Evolutionary conservation across 108 stramenopile species (phyloP).

Genomic region (Pseudonitzschia delicatissima): DNA sequence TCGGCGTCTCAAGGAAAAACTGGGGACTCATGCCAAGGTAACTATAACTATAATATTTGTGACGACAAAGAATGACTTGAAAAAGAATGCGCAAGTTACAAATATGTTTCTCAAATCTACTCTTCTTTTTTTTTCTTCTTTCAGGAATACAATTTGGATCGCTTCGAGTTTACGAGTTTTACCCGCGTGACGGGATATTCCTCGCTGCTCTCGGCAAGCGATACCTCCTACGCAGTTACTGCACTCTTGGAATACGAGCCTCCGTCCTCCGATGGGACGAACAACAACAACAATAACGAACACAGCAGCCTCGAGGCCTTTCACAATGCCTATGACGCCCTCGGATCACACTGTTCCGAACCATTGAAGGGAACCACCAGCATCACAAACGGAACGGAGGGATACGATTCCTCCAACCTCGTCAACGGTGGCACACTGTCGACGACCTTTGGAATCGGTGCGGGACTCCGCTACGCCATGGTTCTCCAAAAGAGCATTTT

Average conservation of each 20-base stretch:
- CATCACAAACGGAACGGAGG: slow-evolving; percentile 28
- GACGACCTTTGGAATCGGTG: slow-evolving; percentile 67
- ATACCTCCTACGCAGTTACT: slow-evolving; percentile 82
- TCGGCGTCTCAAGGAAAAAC: slow-evolving; percentile 54
- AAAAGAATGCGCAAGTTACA: too few relatives aligned
- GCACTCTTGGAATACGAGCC: slow-evolving; percentile 73
- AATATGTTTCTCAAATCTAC: background rate
- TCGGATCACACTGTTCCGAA: slow-evolving; percentile 53
- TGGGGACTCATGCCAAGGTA: slow-evolving; percentile 66
- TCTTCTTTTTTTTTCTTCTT: background rate
- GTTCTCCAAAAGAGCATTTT: slow-evolving; percentile 65
- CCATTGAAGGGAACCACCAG: slow-evolving; percentile 28
- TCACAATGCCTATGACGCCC: slow-evolving; percentile 78
- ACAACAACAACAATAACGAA: slow-evolving; percentile 35
- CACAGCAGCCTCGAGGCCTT: slow-evolving; percentile 53
- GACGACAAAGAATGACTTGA: background rate
- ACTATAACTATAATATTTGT: too few relatives aligned
- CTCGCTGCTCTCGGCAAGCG: slow-evolving; percentile 76
- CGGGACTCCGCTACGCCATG: slow-evolving; percentile 80
- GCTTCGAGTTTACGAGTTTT: slow-evolving; percentile 78
- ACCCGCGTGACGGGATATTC: slow-evolving; percentile 81
- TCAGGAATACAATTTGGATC: slow-evolving; percentile 76
- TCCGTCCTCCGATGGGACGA: slow-evolving; percentile 32
- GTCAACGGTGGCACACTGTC: slow-evolving; percentile 80
- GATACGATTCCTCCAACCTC: slow-evolving; percentile 54